Evolutionary conservation across 352 stramenopile species (phyloP).

Genomic region (Globisporangium carolinianum): DNA sequence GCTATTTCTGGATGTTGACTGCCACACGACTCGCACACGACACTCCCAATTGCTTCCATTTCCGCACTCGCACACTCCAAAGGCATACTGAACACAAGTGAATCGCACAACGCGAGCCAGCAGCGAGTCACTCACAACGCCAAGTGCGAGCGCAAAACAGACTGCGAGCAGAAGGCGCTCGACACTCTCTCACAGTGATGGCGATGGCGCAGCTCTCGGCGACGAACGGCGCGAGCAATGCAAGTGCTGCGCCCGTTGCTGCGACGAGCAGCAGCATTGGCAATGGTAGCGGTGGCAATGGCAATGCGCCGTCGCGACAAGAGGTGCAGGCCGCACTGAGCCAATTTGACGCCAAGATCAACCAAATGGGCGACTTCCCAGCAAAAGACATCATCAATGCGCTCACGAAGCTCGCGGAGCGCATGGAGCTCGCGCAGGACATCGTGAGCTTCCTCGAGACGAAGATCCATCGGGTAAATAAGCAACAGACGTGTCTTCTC

Average conservation of each 20-base stretch:
- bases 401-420: conserved; percentile 82
- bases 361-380: conserved; percentile 81
- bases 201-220: not conserved
- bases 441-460: conserved; percentile 87
- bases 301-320: conserved; percentile 3
- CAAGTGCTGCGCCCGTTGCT: no score
- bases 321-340: conserved; percentile 54
- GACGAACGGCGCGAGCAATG: not conserved
- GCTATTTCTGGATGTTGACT: not conserved
- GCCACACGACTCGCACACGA: not conserved
- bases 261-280: not conserved
- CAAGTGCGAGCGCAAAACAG: no score
- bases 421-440: conserved; percentile 62
- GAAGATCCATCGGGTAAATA: conserved; percentile 81
- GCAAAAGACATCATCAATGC: conserved; percentile 87
- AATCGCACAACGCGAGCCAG: not conserved
- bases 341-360: conserved; percentile 83
- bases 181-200: not conserved
- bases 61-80: not conserved
- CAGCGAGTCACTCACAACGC: not conserved
- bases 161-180: not conserved
- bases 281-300: not conserved
- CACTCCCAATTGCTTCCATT: not conserved
- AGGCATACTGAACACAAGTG: not conserved
- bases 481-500: not conserved